phyloP scores from a whole-genome alignment of 2,329 filamentous ascomycete species.

The Calonectria honghensis region DNA sequence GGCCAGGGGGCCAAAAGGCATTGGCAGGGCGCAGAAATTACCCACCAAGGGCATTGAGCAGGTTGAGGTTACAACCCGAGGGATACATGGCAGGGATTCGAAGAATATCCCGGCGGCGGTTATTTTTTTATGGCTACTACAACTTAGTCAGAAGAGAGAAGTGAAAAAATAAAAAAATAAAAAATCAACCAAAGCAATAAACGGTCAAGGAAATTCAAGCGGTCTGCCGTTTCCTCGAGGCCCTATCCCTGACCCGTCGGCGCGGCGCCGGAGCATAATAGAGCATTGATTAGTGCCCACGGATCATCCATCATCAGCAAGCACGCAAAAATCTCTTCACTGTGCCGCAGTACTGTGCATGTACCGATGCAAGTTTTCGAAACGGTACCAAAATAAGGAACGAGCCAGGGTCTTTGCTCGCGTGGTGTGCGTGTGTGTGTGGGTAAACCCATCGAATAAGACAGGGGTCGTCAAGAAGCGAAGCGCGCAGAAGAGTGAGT shows the following conservation, averaged over 20 bases:
- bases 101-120: conserved; percentile 26
- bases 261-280: conserved; percentile 29
- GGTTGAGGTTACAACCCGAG: conserved; percentile 25
- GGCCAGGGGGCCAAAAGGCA: conserved; percentile 6
- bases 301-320: conserved; percentile 26
- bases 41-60: conserved; percentile 30
- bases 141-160: not conserved
- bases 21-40: conserved; percentile 32
- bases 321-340: conserved; percentile 35
- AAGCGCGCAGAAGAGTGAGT: not conserved
- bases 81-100: conserved; percentile 27
- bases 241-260: conserved; percentile 25
- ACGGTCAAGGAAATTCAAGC: conserved; percentile 25
- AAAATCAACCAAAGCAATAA: not conserved
- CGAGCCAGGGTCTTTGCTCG: conserved; percentile 18
- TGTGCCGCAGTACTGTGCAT: conserved; percentile 40
- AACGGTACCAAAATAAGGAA: conserved; percentile 33
- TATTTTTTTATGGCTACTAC: not conserved
- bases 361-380: conserved; percentile 36
- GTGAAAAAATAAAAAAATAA: not conserved
- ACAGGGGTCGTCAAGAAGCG: conserved; percentile 11
- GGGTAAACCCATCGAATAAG: not conserved
- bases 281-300: conserved; percentile 31
- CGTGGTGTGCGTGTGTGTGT: conserved; percentile 26
- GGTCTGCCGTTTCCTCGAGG: conserved; percentile 23